A percentile compares a stretch with the other conserved stretches of the same genome.
Evolutionary conservation across 768 basidiomycete genomes (phyloP).

Genomic region (button mushroom (Agaricus bisporus)): DNA sequence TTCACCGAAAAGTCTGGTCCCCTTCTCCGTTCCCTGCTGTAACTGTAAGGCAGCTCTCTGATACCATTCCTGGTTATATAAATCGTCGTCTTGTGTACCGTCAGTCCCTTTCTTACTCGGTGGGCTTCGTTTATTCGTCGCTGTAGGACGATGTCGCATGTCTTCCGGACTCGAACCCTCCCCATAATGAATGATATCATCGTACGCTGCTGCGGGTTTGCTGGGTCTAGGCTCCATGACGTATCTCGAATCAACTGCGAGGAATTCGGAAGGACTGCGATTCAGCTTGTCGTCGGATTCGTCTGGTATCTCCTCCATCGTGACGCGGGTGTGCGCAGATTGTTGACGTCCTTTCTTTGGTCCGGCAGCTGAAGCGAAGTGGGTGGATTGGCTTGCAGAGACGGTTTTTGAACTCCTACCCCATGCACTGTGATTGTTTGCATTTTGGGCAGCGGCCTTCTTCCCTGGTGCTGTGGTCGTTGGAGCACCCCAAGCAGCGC

Average conservation of each 20-base stretch:
- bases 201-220: slow-evolving; percentile 2
- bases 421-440: not conserved
- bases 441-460: not conserved
- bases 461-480: not conserved
- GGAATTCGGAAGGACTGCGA: slow-evolving; percentile 2
- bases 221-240: slow-evolving; percentile 7
- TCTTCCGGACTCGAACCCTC: not conserved
- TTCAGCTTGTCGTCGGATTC: not conserved
- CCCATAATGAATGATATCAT: slow-evolving; percentile 4
- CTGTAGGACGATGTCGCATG: not conserved
- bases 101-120: not conserved
- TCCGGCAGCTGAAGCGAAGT: not conserved
- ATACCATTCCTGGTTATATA: slow-evolving; percentile 1
- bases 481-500: not conserved
- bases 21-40: not conserved
- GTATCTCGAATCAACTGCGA: not conserved
- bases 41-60: slow-evolving; percentile 4
- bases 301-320: slow-evolving; percentile 7
- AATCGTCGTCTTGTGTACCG: not conserved
- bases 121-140: not conserved
- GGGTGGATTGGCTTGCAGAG: not conserved
- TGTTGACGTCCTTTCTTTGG: not conserved
- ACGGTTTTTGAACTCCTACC: not conserved
- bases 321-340: not conserved
- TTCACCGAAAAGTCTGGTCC: not conserved